Conservation (phyloP, 768 basidiomycete species). For the Tricholoma bakamatsutake region DNA sequence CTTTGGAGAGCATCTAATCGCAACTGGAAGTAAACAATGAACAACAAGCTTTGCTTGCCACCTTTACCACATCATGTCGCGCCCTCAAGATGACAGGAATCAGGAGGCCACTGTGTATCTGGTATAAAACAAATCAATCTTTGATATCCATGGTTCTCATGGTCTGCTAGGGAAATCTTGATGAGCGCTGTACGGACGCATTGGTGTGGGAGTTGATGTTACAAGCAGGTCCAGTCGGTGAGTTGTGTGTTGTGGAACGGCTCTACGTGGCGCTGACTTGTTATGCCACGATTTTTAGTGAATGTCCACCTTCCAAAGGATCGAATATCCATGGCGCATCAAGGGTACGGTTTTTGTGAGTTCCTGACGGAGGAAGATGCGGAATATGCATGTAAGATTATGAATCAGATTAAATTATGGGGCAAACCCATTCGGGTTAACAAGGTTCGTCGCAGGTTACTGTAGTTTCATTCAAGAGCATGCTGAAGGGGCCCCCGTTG, state of each 20-base stretch:
- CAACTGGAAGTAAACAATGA: slow-evolving; percentile 10
- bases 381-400: slow-evolving; percentile 99
- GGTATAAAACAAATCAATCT: slow-evolving; percentile 30
- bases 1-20: too few relatives aligned
- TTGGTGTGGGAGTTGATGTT: slow-evolving; percentile 98
- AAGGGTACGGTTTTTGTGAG: slow-evolving; percentile 99
- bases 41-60: slow-evolving; percentile 4
- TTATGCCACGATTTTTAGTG: slow-evolving; percentile 38
- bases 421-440: slow-evolving; percentile 98
- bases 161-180: slow-evolving; percentile 78
- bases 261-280: background rate
- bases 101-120: slow-evolving; percentile 90
- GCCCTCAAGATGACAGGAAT: slow-evolving; percentile 84
- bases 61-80: slow-evolving; percentile 40
- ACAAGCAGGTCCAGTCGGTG: slow-evolving; percentile 97
- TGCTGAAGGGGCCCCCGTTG: slow-evolving; percentile 2
- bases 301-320: slow-evolving; percentile 99
- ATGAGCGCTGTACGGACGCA: slow-evolving; percentile 91
- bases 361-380: slow-evolving; percentile 98
- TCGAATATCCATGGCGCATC: slow-evolving; percentile 95
- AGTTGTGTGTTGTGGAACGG: slow-evolving; percentile 25
- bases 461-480: background rate
- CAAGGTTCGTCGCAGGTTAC: slow-evolving; percentile 63
- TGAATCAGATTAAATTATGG: slow-evolving; percentile 99
- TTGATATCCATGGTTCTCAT: slow-evolving; percentile 1